phyloP scores from a whole-genome alignment of 1,284 basidiomycete genomes.

The Pulveroboletus sp. region DNA sequence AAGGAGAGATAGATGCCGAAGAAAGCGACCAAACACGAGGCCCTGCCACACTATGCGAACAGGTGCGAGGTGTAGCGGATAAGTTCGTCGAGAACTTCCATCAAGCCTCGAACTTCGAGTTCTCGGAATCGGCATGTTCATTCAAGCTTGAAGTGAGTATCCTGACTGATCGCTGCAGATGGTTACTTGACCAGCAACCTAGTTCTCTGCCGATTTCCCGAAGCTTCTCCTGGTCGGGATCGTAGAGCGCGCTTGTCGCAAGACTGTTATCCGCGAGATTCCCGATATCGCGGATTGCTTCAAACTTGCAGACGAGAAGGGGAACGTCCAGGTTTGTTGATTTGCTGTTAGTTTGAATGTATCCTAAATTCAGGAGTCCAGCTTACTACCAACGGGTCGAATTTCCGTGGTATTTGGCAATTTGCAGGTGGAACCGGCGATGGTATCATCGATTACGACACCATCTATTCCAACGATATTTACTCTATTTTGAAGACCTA shows the following conservation, averaged over 20 bases:
- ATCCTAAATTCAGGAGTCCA: constrained; percentile 32
- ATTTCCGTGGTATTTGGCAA: constrained; percentile 89
- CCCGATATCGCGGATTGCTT: constrained; percentile 84
- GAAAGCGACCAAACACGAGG: constrained; percentile 39
- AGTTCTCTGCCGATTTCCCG: constrained; percentile 75
- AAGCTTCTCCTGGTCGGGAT: constrained; percentile 92
- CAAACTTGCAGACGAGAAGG: constrained; percentile 52
- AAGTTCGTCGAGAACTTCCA: constrained; percentile 55
- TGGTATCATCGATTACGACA: constrained; percentile 79
- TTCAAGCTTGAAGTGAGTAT: constrained; percentile 79
- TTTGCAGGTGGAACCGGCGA: constrained; percentile 68
- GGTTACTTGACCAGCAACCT: constrained; percentile 3
- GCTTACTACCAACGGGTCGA: constrained; percentile 89
- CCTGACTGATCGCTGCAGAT: neutral
- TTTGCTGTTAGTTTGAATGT: neutral
- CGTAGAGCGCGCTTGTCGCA: constrained; percentile 82
- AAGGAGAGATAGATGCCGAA: constrained; percentile 37
- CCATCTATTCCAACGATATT: constrained; percentile 94
- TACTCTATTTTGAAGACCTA: constrained; percentile 91
- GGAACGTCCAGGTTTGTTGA: constrained; percentile 51
- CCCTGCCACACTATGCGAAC: constrained; percentile 42
- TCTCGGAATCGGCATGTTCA: constrained; percentile 71
- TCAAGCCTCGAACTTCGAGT: constrained; percentile 73
- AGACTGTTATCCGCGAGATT: constrained; percentile 87
- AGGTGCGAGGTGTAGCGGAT: constrained; percentile 49